These are phyloP conservation scores for Lasiodiplodia hormozganensis DNA, from an alignment of 2,329 filamentous ascomycete genomes.

Conservation along the genomic window DNA sequence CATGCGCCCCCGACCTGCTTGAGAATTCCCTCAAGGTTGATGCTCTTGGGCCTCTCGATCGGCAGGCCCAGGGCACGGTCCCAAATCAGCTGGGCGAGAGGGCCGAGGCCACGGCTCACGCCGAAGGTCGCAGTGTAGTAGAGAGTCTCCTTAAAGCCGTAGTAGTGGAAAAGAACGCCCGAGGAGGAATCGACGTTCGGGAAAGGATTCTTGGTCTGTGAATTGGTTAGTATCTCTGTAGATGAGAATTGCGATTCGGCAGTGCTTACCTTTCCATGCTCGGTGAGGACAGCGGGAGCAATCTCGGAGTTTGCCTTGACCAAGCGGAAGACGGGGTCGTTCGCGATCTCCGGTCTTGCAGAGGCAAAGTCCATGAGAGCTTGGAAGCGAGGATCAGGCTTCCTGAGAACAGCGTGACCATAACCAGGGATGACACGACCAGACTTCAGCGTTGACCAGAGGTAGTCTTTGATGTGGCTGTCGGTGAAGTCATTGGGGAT, in stretches of 20 bases:
- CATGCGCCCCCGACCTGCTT: conserved; percentile 55
- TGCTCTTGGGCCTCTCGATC: conserved; percentile 97
- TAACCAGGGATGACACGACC: conserved; percentile 95
- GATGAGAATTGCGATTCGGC: not conserved
- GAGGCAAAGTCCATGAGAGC: conserved; percentile 95
- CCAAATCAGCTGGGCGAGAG: conserved; percentile 94
- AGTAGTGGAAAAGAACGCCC: conserved; percentile 96
- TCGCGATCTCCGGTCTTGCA: conserved; percentile 81
- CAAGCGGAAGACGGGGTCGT: conserved; percentile 89
- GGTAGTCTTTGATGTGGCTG: conserved; percentile 83
- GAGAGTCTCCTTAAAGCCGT: conserved; percentile 94
- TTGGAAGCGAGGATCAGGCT: conserved; percentile 95
- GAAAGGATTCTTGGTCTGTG: conserved; percentile 89
- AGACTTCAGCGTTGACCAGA: conserved; percentile 92
- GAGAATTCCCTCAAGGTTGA: conserved; percentile 86
- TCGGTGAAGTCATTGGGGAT: conserved; percentile 82
- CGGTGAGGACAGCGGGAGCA: conserved; percentile 85
- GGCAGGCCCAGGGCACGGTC: conserved; percentile 91
- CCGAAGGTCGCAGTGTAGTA: conserved; percentile 84
- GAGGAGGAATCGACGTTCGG: conserved; percentile 95
- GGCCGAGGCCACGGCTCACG: conserved; percentile 78
- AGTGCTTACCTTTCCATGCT: conserved; percentile 80
- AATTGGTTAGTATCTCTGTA: conserved; percentile 14
- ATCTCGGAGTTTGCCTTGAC: conserved; percentile 93
- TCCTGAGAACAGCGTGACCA: conserved; percentile 93